Evolutionary conservation across 768 basidiomycete genomes (phyloP).

Genomic region (Hortiboletus flavorubellus): DNA sequence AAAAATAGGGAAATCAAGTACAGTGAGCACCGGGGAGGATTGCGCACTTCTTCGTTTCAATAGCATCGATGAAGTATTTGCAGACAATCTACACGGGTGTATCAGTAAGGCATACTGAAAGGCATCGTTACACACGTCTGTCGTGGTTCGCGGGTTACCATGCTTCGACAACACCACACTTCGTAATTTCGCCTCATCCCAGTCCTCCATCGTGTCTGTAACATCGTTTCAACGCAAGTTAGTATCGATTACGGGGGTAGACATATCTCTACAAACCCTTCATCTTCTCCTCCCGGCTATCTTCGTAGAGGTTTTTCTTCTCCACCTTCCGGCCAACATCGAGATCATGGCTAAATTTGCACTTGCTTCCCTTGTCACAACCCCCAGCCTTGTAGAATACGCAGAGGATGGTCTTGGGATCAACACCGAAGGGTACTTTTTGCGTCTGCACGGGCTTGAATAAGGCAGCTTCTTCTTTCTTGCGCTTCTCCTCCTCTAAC

Average conservation of each 20-base stretch:
- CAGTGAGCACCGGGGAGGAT: not conserved
- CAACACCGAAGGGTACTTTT: constrained; percentile 92
- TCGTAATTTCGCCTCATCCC: constrained; percentile 93
- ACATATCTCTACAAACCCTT: constrained; percentile 45
- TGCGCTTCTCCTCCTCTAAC: constrained; percentile 75
- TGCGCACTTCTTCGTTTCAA: constrained; percentile 78
- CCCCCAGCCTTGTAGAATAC: constrained; percentile 87
- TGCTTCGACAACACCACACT: constrained; percentile 84
- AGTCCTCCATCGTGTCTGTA: constrained; percentile 93
- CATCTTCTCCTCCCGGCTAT: constrained; percentile 77
- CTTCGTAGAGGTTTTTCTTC: constrained; percentile 94
- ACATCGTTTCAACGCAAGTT: not conserved
- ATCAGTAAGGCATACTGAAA: constrained; percentile 8
- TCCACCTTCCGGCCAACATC: constrained; percentile 88
- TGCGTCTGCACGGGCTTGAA: constrained; percentile 77
- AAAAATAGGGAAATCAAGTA: not conserved
- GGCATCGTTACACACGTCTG: constrained; percentile 58
- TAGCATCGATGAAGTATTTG: constrained; percentile 95
- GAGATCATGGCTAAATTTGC: constrained; percentile 95
- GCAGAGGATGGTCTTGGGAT: constrained; percentile 94
- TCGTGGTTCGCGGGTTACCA: constrained; percentile 88
- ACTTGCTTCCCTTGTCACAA: constrained; percentile 93
- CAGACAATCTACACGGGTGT: constrained; percentile 76
- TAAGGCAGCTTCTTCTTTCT: constrained; percentile 81
- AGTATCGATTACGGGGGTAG: not conserved